phyloP scores from a whole-genome alignment of 2,329 filamentous ascomycete species.

The Emericellopsis atlantica region DNA sequence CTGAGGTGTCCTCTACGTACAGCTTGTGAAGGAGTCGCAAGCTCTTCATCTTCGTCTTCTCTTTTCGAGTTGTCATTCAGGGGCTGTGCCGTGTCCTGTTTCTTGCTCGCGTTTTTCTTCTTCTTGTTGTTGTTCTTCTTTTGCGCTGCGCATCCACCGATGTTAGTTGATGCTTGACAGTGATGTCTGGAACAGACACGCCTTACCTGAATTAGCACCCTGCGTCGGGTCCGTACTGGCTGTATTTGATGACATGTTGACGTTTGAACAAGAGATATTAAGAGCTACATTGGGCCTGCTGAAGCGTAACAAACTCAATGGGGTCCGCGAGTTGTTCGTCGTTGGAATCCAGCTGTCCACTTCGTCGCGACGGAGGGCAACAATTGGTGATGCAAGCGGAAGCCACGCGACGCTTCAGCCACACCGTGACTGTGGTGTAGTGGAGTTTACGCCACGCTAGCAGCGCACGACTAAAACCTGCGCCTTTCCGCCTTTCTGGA shows the following conservation, averaged over 20 bases:
- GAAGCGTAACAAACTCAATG: too few relatives aligned
- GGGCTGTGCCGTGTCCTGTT: constrained; percentile 24
- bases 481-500: too few relatives aligned
- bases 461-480: too few relatives aligned
- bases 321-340: too few relatives aligned
- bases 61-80: constrained; percentile 18
- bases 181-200: neutral
- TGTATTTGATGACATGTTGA: constrained; percentile 20
- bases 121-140: constrained; percentile 49
- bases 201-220: constrained; percentile 21
- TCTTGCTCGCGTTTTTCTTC: constrained; percentile 41
- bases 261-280: constrained; percentile 3
- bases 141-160: constrained; percentile 16
- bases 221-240: constrained; percentile 20
- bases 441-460: too few relatives aligned
- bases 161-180: neutral
- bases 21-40: constrained; percentile 23
- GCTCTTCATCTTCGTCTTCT: constrained; percentile 30
- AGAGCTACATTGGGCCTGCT: too few relatives aligned
- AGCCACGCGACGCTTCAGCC: too few relatives aligned
- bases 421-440: too few relatives aligned
- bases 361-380: too few relatives aligned
- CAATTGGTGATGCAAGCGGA: too few relatives aligned
- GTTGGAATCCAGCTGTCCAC: too few relatives aligned
- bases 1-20: constrained; percentile 8